A percentile compares a stretch with the other conserved stretches of the same genome.
Conservation (phyloP, 148 eudicot species). For the Diospyros kaki region DNA sequence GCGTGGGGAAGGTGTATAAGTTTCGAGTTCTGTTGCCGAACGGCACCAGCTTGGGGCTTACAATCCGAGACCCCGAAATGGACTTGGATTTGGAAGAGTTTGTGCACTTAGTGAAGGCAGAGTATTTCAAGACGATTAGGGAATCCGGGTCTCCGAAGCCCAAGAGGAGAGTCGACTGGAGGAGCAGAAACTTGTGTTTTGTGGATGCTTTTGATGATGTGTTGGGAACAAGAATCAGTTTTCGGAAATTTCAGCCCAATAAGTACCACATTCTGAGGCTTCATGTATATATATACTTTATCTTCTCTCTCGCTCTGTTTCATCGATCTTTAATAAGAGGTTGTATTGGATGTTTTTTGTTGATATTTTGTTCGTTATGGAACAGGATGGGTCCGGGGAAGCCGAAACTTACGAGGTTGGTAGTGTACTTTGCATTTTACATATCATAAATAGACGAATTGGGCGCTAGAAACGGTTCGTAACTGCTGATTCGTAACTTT, state of each 20-base stretch:
- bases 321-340: not conserved
- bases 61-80: conserved; percentile 13
- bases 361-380: conserved; percentile 6
- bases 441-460: not conserved
- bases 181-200: conserved; percentile 27
- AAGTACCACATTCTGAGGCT: conserved; percentile 24
- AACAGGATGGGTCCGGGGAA: conserved; percentile 56
- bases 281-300: conserved; percentile 11
- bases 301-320: not conserved
- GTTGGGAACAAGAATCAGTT: not conserved
- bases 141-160: conserved; percentile 6
- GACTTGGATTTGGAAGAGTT: conserved; percentile 30
- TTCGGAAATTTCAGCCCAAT: conserved; percentile 18
- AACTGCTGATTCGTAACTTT: too few species aligned
- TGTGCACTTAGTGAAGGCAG: conserved; percentile 15
- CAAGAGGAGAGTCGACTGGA: conserved; percentile 38
- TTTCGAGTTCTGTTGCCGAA: conserved; percentile 35
- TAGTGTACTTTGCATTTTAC: not conserved
- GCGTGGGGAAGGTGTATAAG: conserved; percentile 7
- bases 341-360: not conserved
- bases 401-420: conserved; percentile 52
- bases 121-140: conserved; percentile 11
- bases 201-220: conserved; percentile 36
- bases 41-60: conserved; percentile 20
- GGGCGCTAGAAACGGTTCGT: not conserved